These are phyloP conservation scores for Leccinum truebloodii DNA, from an alignment of 768 basidiomycete species.

Conservation along the genomic window DNA sequence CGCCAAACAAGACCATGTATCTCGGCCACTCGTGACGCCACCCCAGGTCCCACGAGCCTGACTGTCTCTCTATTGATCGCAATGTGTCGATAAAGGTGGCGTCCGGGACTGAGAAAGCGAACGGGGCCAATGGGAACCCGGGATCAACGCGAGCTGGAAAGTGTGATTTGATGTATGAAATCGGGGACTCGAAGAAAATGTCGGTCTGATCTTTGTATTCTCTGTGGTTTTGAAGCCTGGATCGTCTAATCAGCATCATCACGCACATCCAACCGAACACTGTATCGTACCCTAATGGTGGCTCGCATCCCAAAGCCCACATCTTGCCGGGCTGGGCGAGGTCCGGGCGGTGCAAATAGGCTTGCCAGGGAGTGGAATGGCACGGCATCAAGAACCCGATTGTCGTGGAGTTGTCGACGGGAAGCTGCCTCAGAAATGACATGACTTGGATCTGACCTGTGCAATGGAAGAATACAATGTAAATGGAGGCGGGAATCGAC, in stretches of 20 bases:
- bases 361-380: conserved; percentile 92
- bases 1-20: conserved; percentile 82
- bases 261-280: background rate
- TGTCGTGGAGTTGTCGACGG: conserved; percentile 49
- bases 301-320: conserved; percentile 94
- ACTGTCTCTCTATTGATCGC: conserved; percentile 30
- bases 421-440: conserved; percentile 60
- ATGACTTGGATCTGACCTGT: conserved; percentile 78
- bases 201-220: conserved; percentile 80
- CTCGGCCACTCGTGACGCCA: conserved; percentile 83
- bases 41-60: conserved; percentile 26
- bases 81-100: conserved; percentile 26
- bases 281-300: conserved; percentile 73
- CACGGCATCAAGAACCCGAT: conserved; percentile 94
- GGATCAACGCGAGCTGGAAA: conserved; percentile 68
- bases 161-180: conserved; percentile 58
- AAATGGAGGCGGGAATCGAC: conserved; percentile 62
- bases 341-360: conserved; percentile 75
- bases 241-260: conserved; percentile 13
- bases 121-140: conserved; percentile 63
- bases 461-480: conserved; percentile 74
- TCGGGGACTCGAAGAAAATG: conserved; percentile 75
- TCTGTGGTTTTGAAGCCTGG: conserved; percentile 45
- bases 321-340: conserved; percentile 53
- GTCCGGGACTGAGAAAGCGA: conserved; percentile 54